Percentiles rank a stretch among this genome's conserved stretches.
These are phyloP conservation scores for Pluteus cervinus DNA, from an alignment of 768 basidiomycete genomes.

Conservation along the genomic window DNA sequence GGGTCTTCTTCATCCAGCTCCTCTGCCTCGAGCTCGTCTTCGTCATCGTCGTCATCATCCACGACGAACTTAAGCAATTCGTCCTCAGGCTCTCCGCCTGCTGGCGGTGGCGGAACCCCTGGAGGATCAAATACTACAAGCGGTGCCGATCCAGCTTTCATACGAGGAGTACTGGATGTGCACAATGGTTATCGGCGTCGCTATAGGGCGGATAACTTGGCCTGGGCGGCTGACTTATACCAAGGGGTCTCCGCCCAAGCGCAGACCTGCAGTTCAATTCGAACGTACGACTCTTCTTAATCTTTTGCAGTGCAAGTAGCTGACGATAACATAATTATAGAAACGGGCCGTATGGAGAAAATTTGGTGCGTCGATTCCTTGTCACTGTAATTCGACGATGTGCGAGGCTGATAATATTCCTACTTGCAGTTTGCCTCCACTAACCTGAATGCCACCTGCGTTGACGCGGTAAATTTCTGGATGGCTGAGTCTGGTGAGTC, in stretches of 20 bases:
- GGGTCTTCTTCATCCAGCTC: too few species aligned
- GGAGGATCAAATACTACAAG: too few species aligned
- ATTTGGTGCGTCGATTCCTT: slow-evolving; percentile 16
- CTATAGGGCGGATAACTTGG: slow-evolving; percentile 16
- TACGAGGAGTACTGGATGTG: too few species aligned
- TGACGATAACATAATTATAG: slow-evolving; percentile 6
- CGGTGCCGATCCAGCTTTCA: too few species aligned
- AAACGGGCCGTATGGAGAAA: slow-evolving; percentile 21
- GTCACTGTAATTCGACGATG: too few species aligned
- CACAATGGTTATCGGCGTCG: slow-evolving; percentile 16
- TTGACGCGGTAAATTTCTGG: not conserved
- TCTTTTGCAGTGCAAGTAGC: not conserved
- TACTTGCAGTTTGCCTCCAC: slow-evolving; percentile 18
- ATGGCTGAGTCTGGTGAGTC: slow-evolving; percentile 1
- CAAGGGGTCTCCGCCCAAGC: slow-evolving; percentile 14
- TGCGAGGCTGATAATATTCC: not conserved
- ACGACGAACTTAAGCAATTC: too few species aligned
- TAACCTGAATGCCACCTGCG: slow-evolving; percentile 6
- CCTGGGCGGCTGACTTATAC: slow-evolving; percentile 17
- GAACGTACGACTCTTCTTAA: slow-evolving; percentile 10
- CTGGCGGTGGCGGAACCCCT: too few species aligned
- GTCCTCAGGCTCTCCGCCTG: too few species aligned
- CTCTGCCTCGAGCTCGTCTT: too few species aligned
- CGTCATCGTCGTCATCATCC: too few species aligned
- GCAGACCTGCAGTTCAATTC: slow-evolving; percentile 16